Evolutionary conservation across 208 protist species (phyloP).

Genomic region (Crithidia expoeki): DNA sequence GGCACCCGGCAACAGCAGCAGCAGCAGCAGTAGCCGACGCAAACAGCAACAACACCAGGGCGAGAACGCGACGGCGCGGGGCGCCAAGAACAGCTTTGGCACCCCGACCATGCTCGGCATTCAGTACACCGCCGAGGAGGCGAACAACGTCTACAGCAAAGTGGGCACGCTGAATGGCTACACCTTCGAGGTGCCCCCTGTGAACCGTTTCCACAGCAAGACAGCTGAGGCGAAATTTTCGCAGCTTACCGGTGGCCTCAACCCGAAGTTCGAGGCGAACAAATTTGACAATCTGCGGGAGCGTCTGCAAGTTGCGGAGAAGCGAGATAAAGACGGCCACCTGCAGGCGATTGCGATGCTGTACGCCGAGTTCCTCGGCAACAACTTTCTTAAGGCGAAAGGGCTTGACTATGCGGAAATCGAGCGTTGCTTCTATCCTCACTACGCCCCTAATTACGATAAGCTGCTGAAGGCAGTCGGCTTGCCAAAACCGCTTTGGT

Average conservation of each 20-base stretch:
- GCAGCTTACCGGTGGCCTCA: slow-evolving; percentile 66
- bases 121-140: slow-evolving; percentile 75
- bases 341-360: slow-evolving; percentile 86
- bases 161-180: slow-evolving; percentile 70
- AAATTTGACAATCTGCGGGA: slow-evolving; percentile 81
- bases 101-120: slow-evolving; percentile 75
- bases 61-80: slow-evolving; percentile 18
- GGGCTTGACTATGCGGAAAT: slow-evolving; percentile 73
- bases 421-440: slow-evolving; percentile 84
- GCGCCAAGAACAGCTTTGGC: slow-evolving; percentile 27
- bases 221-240: slow-evolving; percentile 75
- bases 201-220: slow-evolving; percentile 84
- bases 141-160: slow-evolving; percentile 75
- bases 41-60: slow-evolving; percentile 17
- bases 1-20: slow-evolving; percentile 10
- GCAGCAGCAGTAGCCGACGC: slow-evolving; percentile 1
- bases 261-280: slow-evolving; percentile 79
- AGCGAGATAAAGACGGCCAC: slow-evolving; percentile 72
- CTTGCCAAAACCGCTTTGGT: slow-evolving; percentile 72
- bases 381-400: slow-evolving; percentile 65
- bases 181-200: slow-evolving; percentile 82
- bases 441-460: slow-evolving; percentile 67
- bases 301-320: slow-evolving; percentile 68
- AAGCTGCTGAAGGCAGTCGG: slow-evolving; percentile 54
- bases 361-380: slow-evolving; percentile 80